These are phyloP conservation scores for Epichloe brachyelytri DNA, from an alignment of 2,329 filamentous ascomycete species.

Conservation along the genomic window DNA sequence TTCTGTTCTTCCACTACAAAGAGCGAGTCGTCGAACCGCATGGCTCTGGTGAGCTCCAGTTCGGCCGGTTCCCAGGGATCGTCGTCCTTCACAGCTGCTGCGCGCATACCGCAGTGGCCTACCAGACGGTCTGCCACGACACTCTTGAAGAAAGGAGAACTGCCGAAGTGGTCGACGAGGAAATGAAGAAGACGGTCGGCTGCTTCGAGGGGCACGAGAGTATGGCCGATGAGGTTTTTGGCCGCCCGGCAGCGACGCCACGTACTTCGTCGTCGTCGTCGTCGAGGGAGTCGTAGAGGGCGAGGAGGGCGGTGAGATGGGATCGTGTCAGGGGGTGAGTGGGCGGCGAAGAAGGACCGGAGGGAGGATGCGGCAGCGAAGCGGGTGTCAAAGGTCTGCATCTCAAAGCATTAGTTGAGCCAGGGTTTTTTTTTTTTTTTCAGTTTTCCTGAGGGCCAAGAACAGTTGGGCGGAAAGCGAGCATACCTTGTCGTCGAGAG, in stretches of 20 bases:
- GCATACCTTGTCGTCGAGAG: conserved; percentile 33
- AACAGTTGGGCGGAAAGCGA: neutral
- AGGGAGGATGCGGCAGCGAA: conserved; percentile 46
- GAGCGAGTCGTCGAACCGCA: conserved; percentile 50
- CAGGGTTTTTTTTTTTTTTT: too few relatives aligned
- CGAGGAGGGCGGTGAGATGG: conserved; percentile 45
- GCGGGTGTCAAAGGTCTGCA: conserved; percentile 51
- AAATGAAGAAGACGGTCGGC: conserved; percentile 30
- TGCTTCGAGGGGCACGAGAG: conserved; percentile 35
- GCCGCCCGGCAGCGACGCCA: conserved; percentile 44
- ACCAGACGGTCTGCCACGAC: conserved; percentile 31
- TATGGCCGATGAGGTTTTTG: conserved; percentile 29
- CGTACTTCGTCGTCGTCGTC: conserved; percentile 91
- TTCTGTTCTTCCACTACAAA: conserved; percentile 91
- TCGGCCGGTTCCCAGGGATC: conserved; percentile 16
- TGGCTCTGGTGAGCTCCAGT: conserved; percentile 29
- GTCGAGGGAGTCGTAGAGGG: conserved; percentile 64
- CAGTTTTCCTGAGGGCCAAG: too few relatives aligned
- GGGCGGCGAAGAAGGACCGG: conserved; percentile 30
- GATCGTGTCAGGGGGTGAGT: conserved; percentile 13
- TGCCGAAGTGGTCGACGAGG: conserved; percentile 25
- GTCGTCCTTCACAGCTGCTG: neutral
- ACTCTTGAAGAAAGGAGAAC: conserved; percentile 22
- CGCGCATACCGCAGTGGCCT: conserved; percentile 10
- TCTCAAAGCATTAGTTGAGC: neutral